Evolutionary conservation across 495 filamentous ascomycete species (phyloP).

Genomic region (Podospora tetraspora): DNA sequence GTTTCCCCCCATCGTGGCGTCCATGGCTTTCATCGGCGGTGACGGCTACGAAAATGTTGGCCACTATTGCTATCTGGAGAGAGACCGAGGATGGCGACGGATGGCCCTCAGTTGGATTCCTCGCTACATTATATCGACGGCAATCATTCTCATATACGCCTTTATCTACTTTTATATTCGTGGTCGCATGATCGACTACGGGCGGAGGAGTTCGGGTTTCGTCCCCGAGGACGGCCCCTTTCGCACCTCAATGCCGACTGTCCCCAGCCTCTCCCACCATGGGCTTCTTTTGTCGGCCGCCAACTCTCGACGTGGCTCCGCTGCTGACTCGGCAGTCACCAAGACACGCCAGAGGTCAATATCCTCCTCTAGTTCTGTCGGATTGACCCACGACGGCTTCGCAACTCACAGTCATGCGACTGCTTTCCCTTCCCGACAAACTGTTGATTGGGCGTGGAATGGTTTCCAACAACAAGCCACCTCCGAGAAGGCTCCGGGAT

Average conservation of each 20-base stretch:
- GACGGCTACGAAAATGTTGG: constrained; percentile 55
- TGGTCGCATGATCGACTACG: constrained; percentile 28
- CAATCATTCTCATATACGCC: constrained; percentile 57
- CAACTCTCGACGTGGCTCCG: constrained; percentile 26
- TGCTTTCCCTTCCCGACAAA: not conserved
- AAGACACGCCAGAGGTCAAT: constrained; percentile 27
- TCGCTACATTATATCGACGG: constrained; percentile 60
- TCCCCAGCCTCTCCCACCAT: constrained; percentile 37
- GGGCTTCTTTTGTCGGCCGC: constrained; percentile 36
- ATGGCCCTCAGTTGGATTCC: constrained; percentile 65
- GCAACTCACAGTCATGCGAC: constrained; percentile 8
- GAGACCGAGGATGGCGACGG: constrained; percentile 58
- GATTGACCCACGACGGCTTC: not conserved
- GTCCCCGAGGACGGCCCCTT: constrained; percentile 6
- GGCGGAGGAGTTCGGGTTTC: constrained; percentile 23
- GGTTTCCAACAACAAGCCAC: not conserved
- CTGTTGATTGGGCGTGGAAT: not conserved
- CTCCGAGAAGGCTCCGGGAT: not conserved
- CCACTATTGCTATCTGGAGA: constrained; percentile 62
- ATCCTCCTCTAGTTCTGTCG: constrained; percentile 29
- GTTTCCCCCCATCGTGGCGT: constrained; percentile 53
- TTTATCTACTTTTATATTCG: constrained; percentile 64
- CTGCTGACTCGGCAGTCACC: constrained; percentile 18
- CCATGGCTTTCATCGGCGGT: constrained; percentile 58
- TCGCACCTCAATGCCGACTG: constrained; percentile 24